A percentile compares a stretch with the other conserved stretches of the same genome.
phyloP scores from a whole-genome alignment of 768 basidiomycete species.

The Mycena venus region DNA sequence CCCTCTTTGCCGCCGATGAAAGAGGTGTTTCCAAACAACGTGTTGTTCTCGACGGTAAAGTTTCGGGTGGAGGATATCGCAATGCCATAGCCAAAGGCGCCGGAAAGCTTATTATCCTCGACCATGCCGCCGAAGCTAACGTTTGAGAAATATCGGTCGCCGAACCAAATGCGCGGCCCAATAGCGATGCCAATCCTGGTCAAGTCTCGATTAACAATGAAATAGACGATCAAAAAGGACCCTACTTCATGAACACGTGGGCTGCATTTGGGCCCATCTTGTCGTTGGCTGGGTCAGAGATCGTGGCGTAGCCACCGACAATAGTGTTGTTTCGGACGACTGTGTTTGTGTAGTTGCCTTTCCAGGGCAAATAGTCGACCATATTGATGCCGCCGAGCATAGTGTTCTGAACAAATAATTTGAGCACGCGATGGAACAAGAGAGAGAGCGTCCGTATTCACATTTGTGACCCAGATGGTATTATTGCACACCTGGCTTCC shows the following conservation, averaged over 20 bases:
- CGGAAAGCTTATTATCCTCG: constrained; percentile 68
- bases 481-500: constrained; percentile 82
- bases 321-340: constrained; percentile 78
- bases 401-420: constrained; percentile 63
- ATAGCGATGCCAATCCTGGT: constrained; percentile 84
- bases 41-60: constrained; percentile 77
- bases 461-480: constrained; percentile 79
- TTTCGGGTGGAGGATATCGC: constrained; percentile 73
- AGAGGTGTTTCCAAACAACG: constrained; percentile 75
- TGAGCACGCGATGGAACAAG: constrained; percentile 1
- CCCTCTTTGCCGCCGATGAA: constrained; percentile 81
- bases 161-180: constrained; percentile 85
- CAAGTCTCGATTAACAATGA: not conserved
- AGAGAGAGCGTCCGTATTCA: constrained; percentile 38
- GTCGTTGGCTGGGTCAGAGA: constrained; percentile 52
- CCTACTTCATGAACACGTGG: constrained; percentile 80
- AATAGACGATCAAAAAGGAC: constrained; percentile 2
- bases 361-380: constrained; percentile 79
- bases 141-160: constrained; percentile 61
- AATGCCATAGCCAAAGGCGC: constrained; percentile 82
- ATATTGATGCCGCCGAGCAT: constrained; percentile 84
- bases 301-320: constrained; percentile 76
- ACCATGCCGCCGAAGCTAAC: constrained; percentile 70
- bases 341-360: constrained; percentile 75
- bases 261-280: constrained; percentile 68